A percentile compares a stretch with the other conserved stretches of the same genome.
phyloP scores from a whole-genome alignment of 192 early-diverging fungal species.

The Phlyctochytrium bullatum region DNA sequence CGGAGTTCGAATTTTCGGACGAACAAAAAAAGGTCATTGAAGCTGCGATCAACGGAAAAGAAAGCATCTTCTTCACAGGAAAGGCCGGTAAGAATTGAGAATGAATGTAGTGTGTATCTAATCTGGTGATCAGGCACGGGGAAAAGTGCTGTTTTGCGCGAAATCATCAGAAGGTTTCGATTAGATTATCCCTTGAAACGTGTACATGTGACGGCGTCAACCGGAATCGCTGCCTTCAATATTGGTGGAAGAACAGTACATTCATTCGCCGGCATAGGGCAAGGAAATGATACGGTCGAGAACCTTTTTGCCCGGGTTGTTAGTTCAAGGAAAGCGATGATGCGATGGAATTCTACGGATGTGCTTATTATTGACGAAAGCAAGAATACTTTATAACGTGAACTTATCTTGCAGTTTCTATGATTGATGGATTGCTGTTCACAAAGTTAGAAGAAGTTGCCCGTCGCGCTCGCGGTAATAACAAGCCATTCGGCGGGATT shows the following conservation, averaged over 20 bases:
- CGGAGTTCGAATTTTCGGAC: conserved; percentile 20
- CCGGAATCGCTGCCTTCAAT: conserved; percentile 60
- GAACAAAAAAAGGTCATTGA: conserved; percentile 32
- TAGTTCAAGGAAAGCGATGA: background rate
- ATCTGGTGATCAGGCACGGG: conserved; percentile 50
- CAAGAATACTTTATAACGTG: background rate
- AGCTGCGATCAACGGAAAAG: conserved; percentile 29
- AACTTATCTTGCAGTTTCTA: conserved; percentile 31
- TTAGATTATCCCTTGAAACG: conserved; percentile 6
- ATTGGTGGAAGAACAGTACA: conserved; percentile 60
- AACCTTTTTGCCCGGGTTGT: background rate
- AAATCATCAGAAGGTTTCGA: conserved; percentile 38
- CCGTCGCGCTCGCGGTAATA: conserved; percentile 15
- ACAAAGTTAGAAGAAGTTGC: conserved; percentile 45
- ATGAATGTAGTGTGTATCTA: background rate
- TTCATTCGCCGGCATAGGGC: conserved; percentile 50
- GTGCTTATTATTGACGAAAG: conserved; percentile 49
- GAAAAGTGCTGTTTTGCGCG: conserved; percentile 37
- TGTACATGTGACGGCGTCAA: conserved; percentile 29
- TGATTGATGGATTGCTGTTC: conserved; percentile 49
- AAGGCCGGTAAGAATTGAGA: background rate
- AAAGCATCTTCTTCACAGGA: conserved; percentile 56
- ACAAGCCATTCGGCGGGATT: conserved; percentile 50
- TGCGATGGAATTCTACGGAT: conserved; percentile 33
- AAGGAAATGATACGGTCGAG: conserved; percentile 24